These are phyloP conservation scores for Venturia pyrina DNA, from an alignment of 2,329 filamentous ascomycete species.

Conservation along the genomic window DNA sequence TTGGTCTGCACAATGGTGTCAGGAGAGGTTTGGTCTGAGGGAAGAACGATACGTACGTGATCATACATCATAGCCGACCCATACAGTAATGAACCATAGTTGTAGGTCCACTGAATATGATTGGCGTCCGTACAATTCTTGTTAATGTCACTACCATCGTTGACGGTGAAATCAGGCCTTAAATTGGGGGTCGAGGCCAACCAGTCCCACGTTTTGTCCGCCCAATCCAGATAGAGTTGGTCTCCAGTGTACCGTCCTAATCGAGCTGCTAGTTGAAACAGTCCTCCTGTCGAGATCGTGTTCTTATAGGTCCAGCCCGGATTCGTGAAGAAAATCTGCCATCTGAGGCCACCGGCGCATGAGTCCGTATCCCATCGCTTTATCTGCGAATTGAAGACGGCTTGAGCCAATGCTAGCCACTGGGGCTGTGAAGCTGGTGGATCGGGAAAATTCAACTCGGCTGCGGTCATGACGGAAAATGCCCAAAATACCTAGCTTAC, in stretches of 20 bases:
- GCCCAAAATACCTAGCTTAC: constrained; percentile 52
- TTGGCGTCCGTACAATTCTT: constrained; percentile 51
- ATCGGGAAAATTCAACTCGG: constrained; percentile 58
- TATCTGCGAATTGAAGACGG: constrained; percentile 71
- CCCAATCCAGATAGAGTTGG: constrained; percentile 67
- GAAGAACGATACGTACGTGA: constrained; percentile 38
- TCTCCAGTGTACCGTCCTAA: constrained; percentile 68
- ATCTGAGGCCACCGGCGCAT: constrained; percentile 68
- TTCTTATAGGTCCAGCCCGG: constrained; percentile 54
- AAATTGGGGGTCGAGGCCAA: constrained; percentile 33
- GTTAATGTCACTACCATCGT: constrained; percentile 37
- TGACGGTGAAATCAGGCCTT: constrained; percentile 31
- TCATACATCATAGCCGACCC: constrained; percentile 26
- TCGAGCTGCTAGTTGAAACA: constrained; percentile 52
- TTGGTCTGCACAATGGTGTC: neutral
- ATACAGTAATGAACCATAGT: constrained; percentile 54
- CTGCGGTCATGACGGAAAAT: constrained; percentile 57
- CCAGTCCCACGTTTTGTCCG: constrained; percentile 54
- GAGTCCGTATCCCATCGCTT: constrained; percentile 55
- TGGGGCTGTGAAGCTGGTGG: constrained; percentile 45
- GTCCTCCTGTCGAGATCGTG: constrained; percentile 46
- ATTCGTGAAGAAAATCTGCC: constrained; percentile 78
- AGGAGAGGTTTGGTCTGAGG: neutral
- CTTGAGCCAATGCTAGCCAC: constrained; percentile 74
- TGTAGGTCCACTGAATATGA: constrained; percentile 49